Base-by-base conservation (phyloP, 1,139 yeast species). In the Geotrichum phurueaensis region DNA sequence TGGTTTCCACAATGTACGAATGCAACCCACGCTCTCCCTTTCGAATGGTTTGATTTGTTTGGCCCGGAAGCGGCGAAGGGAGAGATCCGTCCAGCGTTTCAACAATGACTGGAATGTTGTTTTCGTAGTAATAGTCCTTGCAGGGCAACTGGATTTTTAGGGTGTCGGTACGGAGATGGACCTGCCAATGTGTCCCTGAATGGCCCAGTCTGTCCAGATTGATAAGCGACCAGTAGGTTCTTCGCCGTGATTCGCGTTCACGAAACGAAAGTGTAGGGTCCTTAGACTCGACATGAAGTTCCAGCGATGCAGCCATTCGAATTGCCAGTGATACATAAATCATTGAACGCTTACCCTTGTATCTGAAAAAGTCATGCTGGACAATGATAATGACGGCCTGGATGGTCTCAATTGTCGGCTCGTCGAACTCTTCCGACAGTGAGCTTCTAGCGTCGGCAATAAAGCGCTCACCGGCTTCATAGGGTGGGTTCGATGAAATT, bases 141-240 rank as follows among this genome's bases (percentile, higher is more conserved):
- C 74, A 70, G 1, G 78, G 77, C 18, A 75, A 61, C 43, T 67
- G 71, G 22, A 75, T 64, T 48, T 65, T 62, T 6, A 68, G 60
- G 20, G 65, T 68, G 58, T 68, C 74, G 61, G 62, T 69, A 58
- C 61, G 63, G 29, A 68, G 63, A 58, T 68, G 64, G 20, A 70
- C 65, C n/a, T 72, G 65, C 65, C 75, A 72, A 49, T 70, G 66
- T 12, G 73, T 71, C 15, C 75, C 71, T 3, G 75, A 69, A 56
- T 75, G 76, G 5, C 73, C 75, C 51, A 75, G 65, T n/a, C 78
- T 65, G 60, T 75, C 78, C 48, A 75, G 65, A 6, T 70, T 73
- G 18, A 74, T 68, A 49, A 75, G 65, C 12, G 75, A 70, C 78
- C 78, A 75, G 65, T 72, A 75, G 0, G 76, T 72, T 33, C 77